These are phyloP conservation scores for Tetrapisispora arboricola DNA, from an alignment of 805 yeast genomes.

Conservation along the genomic window DNA sequence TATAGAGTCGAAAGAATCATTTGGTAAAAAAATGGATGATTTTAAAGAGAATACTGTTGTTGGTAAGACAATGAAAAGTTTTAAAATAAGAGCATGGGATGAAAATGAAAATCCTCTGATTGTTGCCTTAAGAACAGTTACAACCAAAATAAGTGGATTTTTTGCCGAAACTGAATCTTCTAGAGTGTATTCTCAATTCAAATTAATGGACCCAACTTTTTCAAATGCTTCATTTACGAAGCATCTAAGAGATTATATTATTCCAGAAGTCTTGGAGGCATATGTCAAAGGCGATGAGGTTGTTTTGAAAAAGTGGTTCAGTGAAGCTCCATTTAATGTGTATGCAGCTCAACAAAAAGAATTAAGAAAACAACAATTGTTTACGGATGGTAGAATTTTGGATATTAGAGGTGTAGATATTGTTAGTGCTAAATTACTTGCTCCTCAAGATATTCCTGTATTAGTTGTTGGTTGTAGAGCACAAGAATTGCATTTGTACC, in stretches of 20 bases:
- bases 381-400: slow-evolving; percentile 81
- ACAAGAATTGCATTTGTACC: slow-evolving; percentile 85
- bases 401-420: slow-evolving; percentile 95
- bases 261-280: slow-evolving; percentile 94
- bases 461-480: slow-evolving; percentile 91
- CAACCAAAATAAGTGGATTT: slow-evolving; percentile 74
- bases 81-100: slow-evolving; percentile 67
- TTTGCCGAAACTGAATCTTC: slow-evolving; percentile 96
- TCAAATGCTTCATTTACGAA: slow-evolving; percentile 65
- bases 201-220: slow-evolving; percentile 83
- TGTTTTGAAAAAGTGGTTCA: slow-evolving; percentile 79
- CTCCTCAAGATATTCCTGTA: slow-evolving; percentile 88
- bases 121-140: slow-evolving; percentile 64
- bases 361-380: slow-evolving; percentile 79
- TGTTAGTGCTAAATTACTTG: slow-evolving; percentile 74
- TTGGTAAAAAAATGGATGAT: slow-evolving; percentile 55
- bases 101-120: slow-evolving; percentile 91
- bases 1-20: slow-evolving; percentile 57
- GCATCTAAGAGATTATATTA: slow-evolving; percentile 81
- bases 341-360: slow-evolving; percentile 91
- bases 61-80: slow-evolving; percentile 51
- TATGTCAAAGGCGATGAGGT: slow-evolving; percentile 84
- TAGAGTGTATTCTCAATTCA: slow-evolving; percentile 77
- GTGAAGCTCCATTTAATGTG: slow-evolving; percentile 94
- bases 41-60: slow-evolving; percentile 57